Percentiles rank a stretch among this genome's conserved stretches.
These are phyloP conservation scores for Metschnikowia chrysomelidarum DNA, from an alignment of 805 yeast species.

Conservation along the genomic window DNA sequence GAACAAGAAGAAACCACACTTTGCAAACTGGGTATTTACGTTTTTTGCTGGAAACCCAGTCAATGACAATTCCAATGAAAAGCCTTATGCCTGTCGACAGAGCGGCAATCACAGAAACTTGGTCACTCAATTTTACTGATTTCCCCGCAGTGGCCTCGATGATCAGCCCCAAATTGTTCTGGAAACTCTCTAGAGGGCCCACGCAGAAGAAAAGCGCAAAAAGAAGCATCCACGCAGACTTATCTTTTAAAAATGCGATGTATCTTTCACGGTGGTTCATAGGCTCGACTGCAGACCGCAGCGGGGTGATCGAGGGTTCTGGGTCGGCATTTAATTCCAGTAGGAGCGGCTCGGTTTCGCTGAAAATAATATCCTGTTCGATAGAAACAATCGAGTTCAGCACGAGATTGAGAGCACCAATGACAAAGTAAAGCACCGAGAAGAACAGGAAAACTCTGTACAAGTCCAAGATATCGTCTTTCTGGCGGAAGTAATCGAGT, in stretches of 20 bases:
- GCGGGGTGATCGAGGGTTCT: slow-evolving; percentile 28
- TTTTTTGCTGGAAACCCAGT: slow-evolving; percentile 43
- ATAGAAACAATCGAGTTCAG: slow-evolving; percentile 64
- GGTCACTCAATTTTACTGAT: slow-evolving; percentile 34
- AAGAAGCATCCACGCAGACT: slow-evolving; percentile 62
- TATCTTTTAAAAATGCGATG: slow-evolving; percentile 46
- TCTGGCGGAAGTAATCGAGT: slow-evolving; percentile 35
- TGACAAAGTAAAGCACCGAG: slow-evolving; percentile 49
- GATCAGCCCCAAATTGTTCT: slow-evolving; percentile 79
- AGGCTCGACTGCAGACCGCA: slow-evolving; percentile 37
- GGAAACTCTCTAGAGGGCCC: slow-evolving; percentile 85
- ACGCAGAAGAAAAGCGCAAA: slow-evolving; percentile 61
- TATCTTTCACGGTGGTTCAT: slow-evolving; percentile 34
- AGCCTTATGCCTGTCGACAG: slow-evolving; percentile 73
- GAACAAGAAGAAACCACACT: slow-evolving; percentile 30
- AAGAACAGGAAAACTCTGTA: slow-evolving; percentile 52
- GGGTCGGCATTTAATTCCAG: slow-evolving; percentile 9
- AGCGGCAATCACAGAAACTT: slow-evolving; percentile 60
- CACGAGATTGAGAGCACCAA: slow-evolving; percentile 61
- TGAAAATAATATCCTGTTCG: slow-evolving; percentile 47
- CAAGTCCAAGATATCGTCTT: slow-evolving; percentile 41
- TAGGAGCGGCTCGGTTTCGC: slow-evolving; percentile 20
- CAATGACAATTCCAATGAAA: slow-evolving; percentile 65
- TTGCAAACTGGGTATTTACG: slow-evolving; percentile 30
- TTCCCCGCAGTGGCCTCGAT: slow-evolving; percentile 38